Percentiles rank a stretch among this genome's conserved stretches.
phyloP scores from a whole-genome alignment of 345 rosid genomes.

The Turnera subulata region DNA sequence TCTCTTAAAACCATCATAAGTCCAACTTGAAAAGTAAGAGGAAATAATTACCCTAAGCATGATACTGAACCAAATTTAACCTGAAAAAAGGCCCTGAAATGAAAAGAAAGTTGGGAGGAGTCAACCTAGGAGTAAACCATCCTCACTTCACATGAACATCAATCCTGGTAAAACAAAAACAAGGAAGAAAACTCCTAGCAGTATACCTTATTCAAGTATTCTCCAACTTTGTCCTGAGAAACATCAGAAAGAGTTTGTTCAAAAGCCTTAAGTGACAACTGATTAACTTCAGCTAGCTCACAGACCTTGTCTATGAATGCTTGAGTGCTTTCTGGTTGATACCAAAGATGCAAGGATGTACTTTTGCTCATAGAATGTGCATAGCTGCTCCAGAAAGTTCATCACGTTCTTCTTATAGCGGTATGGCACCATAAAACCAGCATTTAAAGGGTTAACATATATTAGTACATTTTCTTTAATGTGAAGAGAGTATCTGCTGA shows the following conservation, averaged over 20 bases:
- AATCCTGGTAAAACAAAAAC: no score
- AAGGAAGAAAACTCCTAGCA: no score
- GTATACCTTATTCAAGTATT: constrained; percentile 59
- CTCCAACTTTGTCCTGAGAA: constrained; percentile 40
- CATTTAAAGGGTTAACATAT: constrained; percentile 13
- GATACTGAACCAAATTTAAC: no score
- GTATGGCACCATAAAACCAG: constrained; percentile 34
- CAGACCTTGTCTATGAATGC: constrained; percentile 53
- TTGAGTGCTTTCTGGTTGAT: constrained; percentile 41
- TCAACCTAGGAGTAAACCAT: background rate
- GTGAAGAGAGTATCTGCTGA: no score
- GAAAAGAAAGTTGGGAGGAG: background rate
- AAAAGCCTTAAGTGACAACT: constrained; percentile 54
- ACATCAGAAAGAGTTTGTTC: constrained; percentile 46
- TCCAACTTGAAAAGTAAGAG: background rate
- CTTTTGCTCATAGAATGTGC: constrained; percentile 64
- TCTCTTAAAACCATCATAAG: background rate
- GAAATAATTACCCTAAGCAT: background rate
- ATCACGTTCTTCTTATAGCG: constrained; percentile 73
- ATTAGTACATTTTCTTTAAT: background rate
- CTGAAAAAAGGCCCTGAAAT: background rate
- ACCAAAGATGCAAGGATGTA: constrained; percentile 48
- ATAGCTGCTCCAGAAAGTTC: constrained; percentile 68
- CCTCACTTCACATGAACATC: no score
- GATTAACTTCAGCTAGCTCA: constrained; percentile 82